A percentile compares a stretch with the other conserved stretches of the same genome.
Evolutionary conservation across 805 yeast genomes (phyloP).

Genomic region (Priceomyces melissophilus): DNA sequence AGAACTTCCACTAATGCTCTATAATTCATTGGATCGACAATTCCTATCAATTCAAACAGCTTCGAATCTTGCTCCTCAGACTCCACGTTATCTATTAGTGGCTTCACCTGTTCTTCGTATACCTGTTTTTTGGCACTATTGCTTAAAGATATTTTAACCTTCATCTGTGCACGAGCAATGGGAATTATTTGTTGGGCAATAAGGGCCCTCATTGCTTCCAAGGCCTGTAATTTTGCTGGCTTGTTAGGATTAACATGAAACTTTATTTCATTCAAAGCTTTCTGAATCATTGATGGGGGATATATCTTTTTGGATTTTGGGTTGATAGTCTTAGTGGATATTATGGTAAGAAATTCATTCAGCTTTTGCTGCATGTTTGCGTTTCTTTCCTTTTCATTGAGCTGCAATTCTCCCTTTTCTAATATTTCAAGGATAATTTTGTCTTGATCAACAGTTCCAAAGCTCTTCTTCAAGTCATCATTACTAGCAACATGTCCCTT

Average conservation of each 20-base stretch:
- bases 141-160: slow-evolving; percentile 61
- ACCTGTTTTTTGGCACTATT: slow-evolving; percentile 48
- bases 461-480: slow-evolving; percentile 71
- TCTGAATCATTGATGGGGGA: slow-evolving; percentile 91
- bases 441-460: slow-evolving; percentile 74
- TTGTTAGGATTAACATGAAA: slow-evolving; percentile 72
- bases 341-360: slow-evolving; percentile 77
- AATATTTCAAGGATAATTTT: slow-evolving; percentile 76
- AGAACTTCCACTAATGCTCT: slow-evolving; percentile 64
- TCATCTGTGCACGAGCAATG: slow-evolving; percentile 92
- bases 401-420: slow-evolving; percentile 88
- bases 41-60: slow-evolving; percentile 45
- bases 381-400: slow-evolving; percentile 89
- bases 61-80: slow-evolving; percentile 50
- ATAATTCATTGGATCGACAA: slow-evolving; percentile 84
- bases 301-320: slow-evolving; percentile 87
- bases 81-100: slow-evolving; percentile 34
- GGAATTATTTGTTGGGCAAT: slow-evolving; percentile 83
- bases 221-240: slow-evolving; percentile 81
- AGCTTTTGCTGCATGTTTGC: slow-evolving; percentile 68
- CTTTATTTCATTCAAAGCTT: slow-evolving; percentile 73
- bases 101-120: slow-evolving; percentile 29
- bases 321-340: slow-evolving; percentile 87
- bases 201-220: slow-evolving; percentile 82
- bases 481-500: slow-evolving; percentile 91